A percentile compares a stretch with the other conserved stretches of the same genome.
Conservation (phyloP, 2,329 filamentous ascomycete species). For the Phoma sp. region DNA sequence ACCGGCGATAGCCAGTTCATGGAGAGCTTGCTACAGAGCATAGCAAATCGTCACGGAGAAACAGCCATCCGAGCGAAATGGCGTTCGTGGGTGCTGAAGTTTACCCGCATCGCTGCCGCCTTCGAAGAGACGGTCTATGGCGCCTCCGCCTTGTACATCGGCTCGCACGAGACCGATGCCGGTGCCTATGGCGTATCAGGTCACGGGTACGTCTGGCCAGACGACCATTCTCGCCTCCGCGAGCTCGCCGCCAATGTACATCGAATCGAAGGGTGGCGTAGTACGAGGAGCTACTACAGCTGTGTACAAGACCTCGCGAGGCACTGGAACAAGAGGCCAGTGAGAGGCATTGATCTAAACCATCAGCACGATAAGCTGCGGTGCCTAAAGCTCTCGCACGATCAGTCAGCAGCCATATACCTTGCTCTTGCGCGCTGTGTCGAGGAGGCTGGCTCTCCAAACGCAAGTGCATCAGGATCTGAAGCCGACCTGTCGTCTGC, state of each 20-base stretch:
- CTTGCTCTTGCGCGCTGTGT: constrained; percentile 77
- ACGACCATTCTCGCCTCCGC: constrained; percentile 78
- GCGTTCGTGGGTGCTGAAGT: constrained; percentile 92
- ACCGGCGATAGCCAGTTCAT: constrained; percentile 92
- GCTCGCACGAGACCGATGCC: constrained; percentile 67
- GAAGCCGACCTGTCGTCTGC: constrained; percentile 28
- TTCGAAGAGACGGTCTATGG: constrained; percentile 97
- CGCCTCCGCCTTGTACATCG: constrained; percentile 85
- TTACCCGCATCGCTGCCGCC: constrained; percentile 87
- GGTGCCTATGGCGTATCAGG: constrained; percentile 67
- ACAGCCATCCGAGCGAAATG: constrained; percentile 90
- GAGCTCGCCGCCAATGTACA: constrained; percentile 92
- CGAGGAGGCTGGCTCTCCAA: constrained; percentile 52
- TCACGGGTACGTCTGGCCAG: constrained; percentile 94
- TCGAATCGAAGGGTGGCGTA: constrained; percentile 95
- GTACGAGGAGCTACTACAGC: constrained; percentile 92
- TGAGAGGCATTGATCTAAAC: constrained; percentile 83
- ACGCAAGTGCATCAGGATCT: constrained; percentile 22
- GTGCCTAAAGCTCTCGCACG: constrained; percentile 76
- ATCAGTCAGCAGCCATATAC: constrained; percentile 84
- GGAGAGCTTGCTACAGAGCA: constrained; percentile 81
- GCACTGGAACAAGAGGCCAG: constrained; percentile 58
- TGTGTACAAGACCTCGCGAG: constrained; percentile 72
- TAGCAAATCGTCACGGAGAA: constrained; percentile 82
- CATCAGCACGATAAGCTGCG: constrained; percentile 93